A percentile compares a stretch with the other conserved stretches of the same genome.
phyloP scores from a whole-genome alignment of 169 alveolate species.

The Plasmodium vivax region DNA sequence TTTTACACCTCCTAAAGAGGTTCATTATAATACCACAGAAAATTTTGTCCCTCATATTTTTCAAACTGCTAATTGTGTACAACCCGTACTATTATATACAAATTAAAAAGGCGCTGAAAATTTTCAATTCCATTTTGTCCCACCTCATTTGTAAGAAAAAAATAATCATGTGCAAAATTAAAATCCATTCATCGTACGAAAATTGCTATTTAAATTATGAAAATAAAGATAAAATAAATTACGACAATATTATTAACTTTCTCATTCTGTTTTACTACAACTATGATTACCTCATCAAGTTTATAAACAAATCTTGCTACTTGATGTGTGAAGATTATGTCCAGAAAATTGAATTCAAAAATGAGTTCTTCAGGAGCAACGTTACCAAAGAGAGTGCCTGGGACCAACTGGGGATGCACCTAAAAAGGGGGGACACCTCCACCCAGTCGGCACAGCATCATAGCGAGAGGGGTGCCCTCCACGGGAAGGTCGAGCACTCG shows the following conservation, averaged over 20 bases:
- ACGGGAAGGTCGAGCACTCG: background rate
- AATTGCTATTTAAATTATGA: constrained; percentile 65
- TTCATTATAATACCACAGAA: constrained; percentile 70
- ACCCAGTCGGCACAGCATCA: background rate
- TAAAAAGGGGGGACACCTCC: background rate
- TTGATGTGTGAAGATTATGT: constrained; percentile 73
- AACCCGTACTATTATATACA: constrained; percentile 67
- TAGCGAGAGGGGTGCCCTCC: background rate
- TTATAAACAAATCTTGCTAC: constrained; percentile 64
- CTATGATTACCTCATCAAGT: constrained; percentile 54
- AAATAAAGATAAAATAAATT: constrained; percentile 63
- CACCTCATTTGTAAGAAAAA: constrained; percentile 20
- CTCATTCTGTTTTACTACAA: constrained; percentile 44
- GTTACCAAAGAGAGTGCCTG: background rate
- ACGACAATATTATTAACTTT: constrained; percentile 53
- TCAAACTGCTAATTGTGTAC: constrained; percentile 61
- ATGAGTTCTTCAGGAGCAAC: background rate
- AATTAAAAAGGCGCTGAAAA: constrained; percentile 54
- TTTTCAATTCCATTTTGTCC: constrained; percentile 33
- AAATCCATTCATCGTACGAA: constrained; percentile 56
- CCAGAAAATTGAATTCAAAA: constrained; percentile 9
- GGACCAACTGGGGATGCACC: background rate
- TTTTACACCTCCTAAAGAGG: constrained; percentile 41
- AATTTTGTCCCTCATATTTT: constrained; percentile 44
- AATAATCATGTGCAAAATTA: constrained; percentile 64